These are phyloP conservation scores for Trichophyton mentagrophytes DNA, from an alignment of 2,329 filamentous ascomycete genomes.

Conservation along the genomic window DNA sequence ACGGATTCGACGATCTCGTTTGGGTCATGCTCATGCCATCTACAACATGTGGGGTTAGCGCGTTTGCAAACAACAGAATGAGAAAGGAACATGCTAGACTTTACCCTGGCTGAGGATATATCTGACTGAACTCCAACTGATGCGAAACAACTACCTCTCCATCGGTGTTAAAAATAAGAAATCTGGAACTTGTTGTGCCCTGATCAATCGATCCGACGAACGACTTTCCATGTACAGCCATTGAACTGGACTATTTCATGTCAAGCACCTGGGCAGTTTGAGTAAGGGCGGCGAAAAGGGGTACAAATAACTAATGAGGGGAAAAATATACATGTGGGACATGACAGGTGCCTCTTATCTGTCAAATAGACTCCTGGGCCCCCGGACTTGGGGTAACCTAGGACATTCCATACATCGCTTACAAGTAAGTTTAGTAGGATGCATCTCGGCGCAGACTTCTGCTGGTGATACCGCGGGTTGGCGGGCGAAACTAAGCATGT, in stretches of 20 bases:
- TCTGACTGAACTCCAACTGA: constrained; percentile 76
- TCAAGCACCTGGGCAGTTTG: background rate
- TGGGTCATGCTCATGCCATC: constrained; percentile 86
- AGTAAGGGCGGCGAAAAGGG: background rate
- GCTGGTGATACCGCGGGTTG: background rate
- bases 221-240: background rate
- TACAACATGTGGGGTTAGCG: constrained; percentile 23
- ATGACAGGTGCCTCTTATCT: background rate
- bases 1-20: constrained; percentile 63
- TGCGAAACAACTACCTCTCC: constrained; percentile 70
- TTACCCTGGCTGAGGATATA: constrained; percentile 78
- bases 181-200: constrained; percentile 77
- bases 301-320: background rate
- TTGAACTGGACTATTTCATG: background rate
- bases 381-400: background rate
- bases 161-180: constrained; percentile 73
- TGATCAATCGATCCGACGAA: constrained; percentile 85
- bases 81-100: constrained; percentile 17
- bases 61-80: background rate
- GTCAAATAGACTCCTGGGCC: background rate
- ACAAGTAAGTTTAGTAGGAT: background rate
- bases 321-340: background rate
- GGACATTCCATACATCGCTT: background rate
- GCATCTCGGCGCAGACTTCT: background rate
- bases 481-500: background rate